Evolutionary conservation across 2,329 filamentous ascomycete species (phyloP), one percentile per base, ranked within the genome.

Genomic region (Aspergillus arachidicola): DNA sequence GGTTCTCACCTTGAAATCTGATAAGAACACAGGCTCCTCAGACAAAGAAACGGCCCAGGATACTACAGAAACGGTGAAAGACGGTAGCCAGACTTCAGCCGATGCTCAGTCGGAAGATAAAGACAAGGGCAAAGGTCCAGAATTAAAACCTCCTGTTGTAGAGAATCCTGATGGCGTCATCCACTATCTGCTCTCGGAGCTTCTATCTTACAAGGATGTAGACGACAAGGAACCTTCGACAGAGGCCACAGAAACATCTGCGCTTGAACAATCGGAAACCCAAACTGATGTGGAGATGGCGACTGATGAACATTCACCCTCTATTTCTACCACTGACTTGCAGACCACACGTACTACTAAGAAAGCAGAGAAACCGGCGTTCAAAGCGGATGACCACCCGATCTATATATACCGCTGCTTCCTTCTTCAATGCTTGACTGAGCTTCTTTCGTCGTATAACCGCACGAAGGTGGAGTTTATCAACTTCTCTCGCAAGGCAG

Each of bases 341-440:
- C 75, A 65, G 50, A 65, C 71, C 41, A 64, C 66, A 30, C 75
- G 69, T 36, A 68, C 85, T 70, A 81, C 85, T 59, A 88, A 91
- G 76, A 92, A 93, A 74, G 62, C 80, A 5, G 79, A 87, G 12
- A 96, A 96, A 79, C 82, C 86, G 0, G 81, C 87, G 0, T 98
- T 98, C 84, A 97, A 96, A 79, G 84, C 92, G 1, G 93, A 97
- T 57, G 91, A 97, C 38, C 93, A 99, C 76, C 93, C 94, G 0
- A 97, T 97, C 64, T 99, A 96, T 79, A 90, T 98, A 59, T 99
- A 98, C 74, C 89, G 95, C 55, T 97, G 94, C 80, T 97, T 98
- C 81, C 82, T 99, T 58, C 85, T 99, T 36, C 93, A 95, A 74
- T 97, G 94, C 72, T 82, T 99, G 45, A 90, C 93, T 0, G 95